Evolutionary conservation across 768 basidiomycete species (phyloP).

Genomic region (Boletus reticulatus): DNA sequence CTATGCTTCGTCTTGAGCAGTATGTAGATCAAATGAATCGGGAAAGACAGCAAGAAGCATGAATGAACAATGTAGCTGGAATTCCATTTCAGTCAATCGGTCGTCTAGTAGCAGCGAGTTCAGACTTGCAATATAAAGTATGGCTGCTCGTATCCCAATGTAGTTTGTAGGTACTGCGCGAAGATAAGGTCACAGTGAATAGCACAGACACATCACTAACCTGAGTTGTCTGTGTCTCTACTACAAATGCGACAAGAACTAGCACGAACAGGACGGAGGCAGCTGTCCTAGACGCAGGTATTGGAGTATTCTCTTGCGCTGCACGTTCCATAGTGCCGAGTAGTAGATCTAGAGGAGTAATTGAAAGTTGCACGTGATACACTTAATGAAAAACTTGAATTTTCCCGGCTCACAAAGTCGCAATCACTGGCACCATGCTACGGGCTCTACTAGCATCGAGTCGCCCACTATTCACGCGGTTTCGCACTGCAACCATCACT

Average conservation of each 20-base stretch:
- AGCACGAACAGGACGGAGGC: conserved; percentile 56
- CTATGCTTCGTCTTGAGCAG: conserved; percentile 47
- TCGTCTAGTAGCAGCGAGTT: neutral
- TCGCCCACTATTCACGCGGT: conserved; percentile 57
- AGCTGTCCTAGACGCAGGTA: conserved; percentile 33
- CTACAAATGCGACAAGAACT: conserved; percentile 69
- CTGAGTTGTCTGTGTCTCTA: conserved; percentile 75
- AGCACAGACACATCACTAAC: conserved; percentile 36
- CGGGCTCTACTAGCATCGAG: conserved; percentile 62
- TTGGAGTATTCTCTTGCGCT: neutral
- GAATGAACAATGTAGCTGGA: conserved; percentile 86
- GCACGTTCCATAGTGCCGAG: neutral
- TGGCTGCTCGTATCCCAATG: conserved; percentile 77
- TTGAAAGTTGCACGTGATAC: too few relatives aligned
- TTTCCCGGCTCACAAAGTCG: neutral
- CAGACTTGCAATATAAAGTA: conserved; percentile 79
- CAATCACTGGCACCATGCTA: conserved; percentile 40
- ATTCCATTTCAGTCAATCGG: neutral
- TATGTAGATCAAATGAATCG: conserved; percentile 75
- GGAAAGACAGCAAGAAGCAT: conserved; percentile 73
- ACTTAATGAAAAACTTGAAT: too few relatives aligned
- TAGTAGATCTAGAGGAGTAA: too few relatives aligned
- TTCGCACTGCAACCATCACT: conserved; percentile 39
- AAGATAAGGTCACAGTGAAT: conserved; percentile 1
- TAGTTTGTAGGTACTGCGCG: conserved; percentile 73